phyloP scores from a whole-genome alignment of 2,329 filamentous ascomycete species.

The Colletotrichum lupini region DNA sequence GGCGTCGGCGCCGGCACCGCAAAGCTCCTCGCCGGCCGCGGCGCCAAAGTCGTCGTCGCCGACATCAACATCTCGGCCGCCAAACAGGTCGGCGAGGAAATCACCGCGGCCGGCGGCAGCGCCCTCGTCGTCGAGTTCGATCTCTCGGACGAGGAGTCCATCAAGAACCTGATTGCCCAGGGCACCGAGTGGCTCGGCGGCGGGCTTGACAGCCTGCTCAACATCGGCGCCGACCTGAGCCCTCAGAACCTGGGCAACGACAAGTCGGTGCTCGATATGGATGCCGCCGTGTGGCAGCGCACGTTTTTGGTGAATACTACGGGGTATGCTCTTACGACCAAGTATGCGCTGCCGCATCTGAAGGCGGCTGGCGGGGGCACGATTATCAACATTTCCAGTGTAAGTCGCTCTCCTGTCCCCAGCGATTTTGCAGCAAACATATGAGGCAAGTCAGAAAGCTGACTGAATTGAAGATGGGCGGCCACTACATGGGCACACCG shows the following conservation, averaged over 20 bases:
- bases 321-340: conserved; percentile 13
- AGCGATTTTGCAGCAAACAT: too few species aligned
- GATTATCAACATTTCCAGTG: conserved; percentile 21
- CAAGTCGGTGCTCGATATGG: conserved; percentile 11
- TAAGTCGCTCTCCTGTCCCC: neutral
- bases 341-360: conserved; percentile 14
- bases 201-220: conserved; percentile 17
- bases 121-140: conserved; percentile 13
- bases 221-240: conserved; percentile 19
- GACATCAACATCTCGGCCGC: conserved; percentile 21
- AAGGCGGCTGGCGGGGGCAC: conserved; percentile 1
- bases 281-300: conserved; percentile 8
- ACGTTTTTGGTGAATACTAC: conserved; percentile 19
- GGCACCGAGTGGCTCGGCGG: conserved; percentile 14
- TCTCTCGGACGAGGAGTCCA: conserved; percentile 6
- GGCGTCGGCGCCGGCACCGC: conserved; percentile 15
- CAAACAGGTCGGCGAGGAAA: neutral
- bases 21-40: conserved; percentile 13
- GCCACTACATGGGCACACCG: conserved; percentile 16
- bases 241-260: conserved; percentile 8
- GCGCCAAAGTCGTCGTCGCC: conserved; percentile 11
- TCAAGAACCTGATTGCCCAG: neutral
- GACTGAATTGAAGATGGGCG: neutral
- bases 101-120: conserved; percentile 1
- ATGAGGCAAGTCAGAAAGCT: neutral